These are phyloP conservation scores for Calvatia gigantea DNA, from an alignment of 768 basidiomycete species.

Conservation along the genomic window DNA sequence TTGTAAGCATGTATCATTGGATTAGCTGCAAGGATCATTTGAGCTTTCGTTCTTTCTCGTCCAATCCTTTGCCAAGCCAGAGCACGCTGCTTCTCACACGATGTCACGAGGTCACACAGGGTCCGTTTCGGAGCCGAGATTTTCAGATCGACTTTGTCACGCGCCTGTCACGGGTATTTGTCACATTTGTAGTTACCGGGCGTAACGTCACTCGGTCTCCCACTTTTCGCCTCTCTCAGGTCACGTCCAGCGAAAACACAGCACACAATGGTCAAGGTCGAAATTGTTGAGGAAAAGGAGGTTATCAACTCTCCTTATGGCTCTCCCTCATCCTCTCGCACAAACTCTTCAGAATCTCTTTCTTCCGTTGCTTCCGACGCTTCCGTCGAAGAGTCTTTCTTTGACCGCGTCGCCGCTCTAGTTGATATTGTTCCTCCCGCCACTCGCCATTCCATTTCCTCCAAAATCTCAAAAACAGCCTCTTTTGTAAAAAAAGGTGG, in stretches of 20 bases:
- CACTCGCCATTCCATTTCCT: constrained; percentile 73
- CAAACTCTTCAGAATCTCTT: constrained; percentile 69
- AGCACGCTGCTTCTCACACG: constrained; percentile 1
- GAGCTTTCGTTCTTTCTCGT: background rate
- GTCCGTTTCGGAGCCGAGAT: constrained; percentile 11
- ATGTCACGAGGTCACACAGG: constrained; percentile 8
- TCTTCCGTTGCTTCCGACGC: constrained; percentile 74
- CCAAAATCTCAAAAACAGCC: constrained; percentile 56
- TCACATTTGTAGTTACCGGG: background rate
- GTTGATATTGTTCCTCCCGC: constrained; percentile 94
- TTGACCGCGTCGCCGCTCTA: constrained; percentile 87
- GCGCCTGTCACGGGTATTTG: constrained; percentile 9
- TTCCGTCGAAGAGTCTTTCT: constrained; percentile 74
- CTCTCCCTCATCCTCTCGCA: constrained; percentile 71
- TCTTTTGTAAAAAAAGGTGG: constrained; percentile 63
- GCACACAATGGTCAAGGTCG: constrained; percentile 83
- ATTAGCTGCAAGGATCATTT: background rate
- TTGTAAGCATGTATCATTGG: background rate
- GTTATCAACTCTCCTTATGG: constrained; percentile 65
- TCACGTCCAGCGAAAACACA: constrained; percentile 19
- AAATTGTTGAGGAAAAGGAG: constrained; percentile 85
- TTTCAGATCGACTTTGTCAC: constrained; percentile 13
- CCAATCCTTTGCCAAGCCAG: constrained; percentile 10
- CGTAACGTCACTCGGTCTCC: constrained; percentile 9
- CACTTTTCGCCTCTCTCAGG: constrained; percentile 18